phyloP scores from a whole-genome alignment of 2,329 filamentous ascomycete genomes.

The Colletotrichum caudatum region DNA sequence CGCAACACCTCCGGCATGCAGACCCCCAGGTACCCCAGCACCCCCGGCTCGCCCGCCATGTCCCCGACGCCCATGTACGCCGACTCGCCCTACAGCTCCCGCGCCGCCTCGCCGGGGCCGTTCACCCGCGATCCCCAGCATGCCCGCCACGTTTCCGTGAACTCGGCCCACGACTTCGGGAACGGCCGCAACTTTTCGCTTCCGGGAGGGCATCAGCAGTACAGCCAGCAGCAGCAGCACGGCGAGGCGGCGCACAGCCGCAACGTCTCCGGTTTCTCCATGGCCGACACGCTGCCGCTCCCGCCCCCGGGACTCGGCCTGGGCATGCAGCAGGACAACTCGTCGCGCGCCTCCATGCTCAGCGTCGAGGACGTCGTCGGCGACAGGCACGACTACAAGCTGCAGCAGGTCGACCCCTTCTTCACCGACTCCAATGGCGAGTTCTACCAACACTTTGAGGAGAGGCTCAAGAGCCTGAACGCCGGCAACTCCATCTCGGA shows the following conservation, averaged over 20 bases:
- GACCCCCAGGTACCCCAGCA: slow-evolving; percentile 33
- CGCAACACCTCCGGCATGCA: slow-evolving; percentile 38
- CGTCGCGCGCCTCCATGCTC: slow-evolving; percentile 57
- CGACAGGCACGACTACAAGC: slow-evolving; percentile 70
- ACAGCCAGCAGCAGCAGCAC: not conserved
- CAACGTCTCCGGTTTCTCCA: slow-evolving; percentile 36
- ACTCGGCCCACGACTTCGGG: not conserved
- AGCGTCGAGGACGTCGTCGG: slow-evolving; percentile 69
- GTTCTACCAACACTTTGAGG: slow-evolving; percentile 70
- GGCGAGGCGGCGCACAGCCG: slow-evolving; percentile 24
- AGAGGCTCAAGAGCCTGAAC: slow-evolving; percentile 64
- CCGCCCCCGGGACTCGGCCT: slow-evolving; percentile 35
- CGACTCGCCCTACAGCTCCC: slow-evolving; percentile 37
- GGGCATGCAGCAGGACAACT: slow-evolving; percentile 41
- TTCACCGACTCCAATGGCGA: slow-evolving; percentile 74
- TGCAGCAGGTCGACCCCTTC: slow-evolving; percentile 75
- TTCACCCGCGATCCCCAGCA: slow-evolving; percentile 20
- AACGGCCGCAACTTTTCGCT: slow-evolving; percentile 37
- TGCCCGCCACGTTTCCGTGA: slow-evolving; percentile 24
- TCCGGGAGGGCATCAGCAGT: slow-evolving; percentile 16
- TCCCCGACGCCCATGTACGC: slow-evolving; percentile 32
- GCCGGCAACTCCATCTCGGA: slow-evolving; percentile 68
- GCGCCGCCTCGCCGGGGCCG: slow-evolving; percentile 28
- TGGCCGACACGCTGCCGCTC: slow-evolving; percentile 47
- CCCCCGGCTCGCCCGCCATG: slow-evolving; percentile 36